These are phyloP conservation scores for Epithemia pelagica DNA, from an alignment of 108 stramenopile species.

Conservation along the genomic window DNA sequence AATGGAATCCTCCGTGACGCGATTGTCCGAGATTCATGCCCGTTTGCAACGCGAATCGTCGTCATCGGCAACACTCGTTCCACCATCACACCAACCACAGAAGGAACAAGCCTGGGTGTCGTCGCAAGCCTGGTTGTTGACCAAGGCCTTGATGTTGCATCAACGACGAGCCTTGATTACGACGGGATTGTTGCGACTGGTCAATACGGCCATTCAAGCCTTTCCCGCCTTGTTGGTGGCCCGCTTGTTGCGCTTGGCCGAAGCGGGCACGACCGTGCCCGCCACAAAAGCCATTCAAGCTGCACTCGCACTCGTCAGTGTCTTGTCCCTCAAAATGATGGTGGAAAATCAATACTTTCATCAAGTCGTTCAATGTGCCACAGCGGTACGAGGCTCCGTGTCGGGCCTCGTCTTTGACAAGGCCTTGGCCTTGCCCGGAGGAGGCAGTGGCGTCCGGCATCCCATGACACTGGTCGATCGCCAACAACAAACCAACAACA, in stretches of 20 bases:
- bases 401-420: slow-evolving; percentile 81
- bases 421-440: slow-evolving; percentile 57
- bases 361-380: slow-evolving; percentile 55
- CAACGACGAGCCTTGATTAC: slow-evolving; percentile 36
- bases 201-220: slow-evolving; percentile 64
- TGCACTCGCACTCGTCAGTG: slow-evolving; percentile 36
- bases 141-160: slow-evolving; percentile 40
- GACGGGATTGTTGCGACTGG: slow-evolving; percentile 53
- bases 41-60: slow-evolving; percentile 5
- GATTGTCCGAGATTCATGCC: slow-evolving; percentile 18
- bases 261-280: slow-evolving; percentile 39
- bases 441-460: slow-evolving; percentile 29
- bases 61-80: no score
- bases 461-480: neutral
- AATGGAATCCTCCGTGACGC: slow-evolving; percentile 34
- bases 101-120: slow-evolving; percentile 9
- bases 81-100: no score
- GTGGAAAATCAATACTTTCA: slow-evolving; percentile 89
- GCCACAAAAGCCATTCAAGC: slow-evolving; percentile 36
- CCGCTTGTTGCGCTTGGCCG: slow-evolving; percentile 53
- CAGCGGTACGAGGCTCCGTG: slow-evolving; percentile 61
- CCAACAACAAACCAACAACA: neutral
- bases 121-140: slow-evolving; percentile 42
- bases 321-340: slow-evolving; percentile 69
- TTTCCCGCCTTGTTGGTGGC: slow-evolving; percentile 68